phyloP scores from a whole-genome alignment of 225 moss, liverwort and hornwort species.

The Marchantia paleacea region DNA sequence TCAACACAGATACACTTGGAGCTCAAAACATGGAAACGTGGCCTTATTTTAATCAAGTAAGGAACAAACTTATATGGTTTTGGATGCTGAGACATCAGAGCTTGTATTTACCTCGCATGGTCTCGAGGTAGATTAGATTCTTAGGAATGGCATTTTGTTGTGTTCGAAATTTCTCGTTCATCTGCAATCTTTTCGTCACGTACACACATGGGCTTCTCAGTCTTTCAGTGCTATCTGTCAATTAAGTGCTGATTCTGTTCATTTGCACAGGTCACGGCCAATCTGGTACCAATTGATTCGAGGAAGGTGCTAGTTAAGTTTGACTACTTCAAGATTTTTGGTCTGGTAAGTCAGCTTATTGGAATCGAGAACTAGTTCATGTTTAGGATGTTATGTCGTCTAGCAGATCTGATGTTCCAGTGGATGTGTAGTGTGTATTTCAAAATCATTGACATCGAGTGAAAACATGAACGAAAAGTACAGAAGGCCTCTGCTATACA shows the following conservation, averaged over 20 bases:
- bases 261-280: slow-evolving; percentile 70
- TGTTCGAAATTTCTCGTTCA: background rate
- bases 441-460: too few relatives aligned
- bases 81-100: background rate
- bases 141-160: background rate
- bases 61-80: background rate
- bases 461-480: too few relatives aligned
- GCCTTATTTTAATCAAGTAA: slow-evolving; percentile 82
- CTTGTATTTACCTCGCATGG: background rate
- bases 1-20: slow-evolving; percentile 78
- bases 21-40: slow-evolving; percentile 90
- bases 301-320: slow-evolving; percentile 73
- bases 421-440: too few relatives aligned
- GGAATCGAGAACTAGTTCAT: background rate
- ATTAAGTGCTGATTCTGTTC: background rate
- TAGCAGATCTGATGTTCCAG: background rate
- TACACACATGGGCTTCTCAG: background rate
- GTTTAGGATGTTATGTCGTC: background rate
- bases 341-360: slow-evolving; percentile 49
- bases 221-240: background rate
- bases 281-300: slow-evolving; percentile 60
- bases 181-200: background rate
- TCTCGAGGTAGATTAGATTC: background rate
- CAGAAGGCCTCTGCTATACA: too few relatives aligned
- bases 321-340: slow-evolving; percentile 82